Evolutionary conservation across 257 asterid species (phyloP).

Genomic region (Solanum sejunctum): DNA sequence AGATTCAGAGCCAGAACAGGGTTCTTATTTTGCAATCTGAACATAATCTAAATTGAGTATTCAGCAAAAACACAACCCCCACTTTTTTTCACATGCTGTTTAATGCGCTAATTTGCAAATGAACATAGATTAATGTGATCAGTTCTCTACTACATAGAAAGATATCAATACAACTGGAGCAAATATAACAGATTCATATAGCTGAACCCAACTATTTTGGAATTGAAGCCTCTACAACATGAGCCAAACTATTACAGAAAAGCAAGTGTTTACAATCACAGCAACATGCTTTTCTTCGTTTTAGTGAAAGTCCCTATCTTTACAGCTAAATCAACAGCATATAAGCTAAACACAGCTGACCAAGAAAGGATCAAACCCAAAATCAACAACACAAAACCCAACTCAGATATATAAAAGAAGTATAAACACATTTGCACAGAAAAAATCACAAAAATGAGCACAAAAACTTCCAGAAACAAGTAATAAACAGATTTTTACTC

Average conservation of each 20-base stretch:
- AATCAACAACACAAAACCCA: neutral
- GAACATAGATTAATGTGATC: neutral
- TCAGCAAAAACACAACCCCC: neutral
- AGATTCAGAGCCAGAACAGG: neutral
- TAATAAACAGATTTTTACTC: constrained; percentile 25
- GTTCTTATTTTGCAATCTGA: neutral
- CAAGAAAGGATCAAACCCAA: neutral
- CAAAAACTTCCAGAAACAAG: neutral
- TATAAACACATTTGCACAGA: neutral
- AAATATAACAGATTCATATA: neutral
- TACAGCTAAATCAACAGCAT: constrained; percentile 1
- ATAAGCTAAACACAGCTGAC: neutral
- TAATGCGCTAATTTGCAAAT: neutral
- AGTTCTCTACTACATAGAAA: neutral
- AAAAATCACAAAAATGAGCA: constrained; percentile 1
- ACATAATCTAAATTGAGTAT: neutral
- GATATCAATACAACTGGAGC: neutral
- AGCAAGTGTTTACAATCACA: neutral
- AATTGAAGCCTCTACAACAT: neutral
- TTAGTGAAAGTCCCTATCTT: neutral
- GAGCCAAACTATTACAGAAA: neutral
- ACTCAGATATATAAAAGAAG: neutral
- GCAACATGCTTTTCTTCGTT: neutral
- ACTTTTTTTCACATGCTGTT: neutral
- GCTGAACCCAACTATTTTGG: neutral